Evolutionary conservation across 306 rosid species (phyloP).

Genomic region (Carpinus viminea): DNA sequence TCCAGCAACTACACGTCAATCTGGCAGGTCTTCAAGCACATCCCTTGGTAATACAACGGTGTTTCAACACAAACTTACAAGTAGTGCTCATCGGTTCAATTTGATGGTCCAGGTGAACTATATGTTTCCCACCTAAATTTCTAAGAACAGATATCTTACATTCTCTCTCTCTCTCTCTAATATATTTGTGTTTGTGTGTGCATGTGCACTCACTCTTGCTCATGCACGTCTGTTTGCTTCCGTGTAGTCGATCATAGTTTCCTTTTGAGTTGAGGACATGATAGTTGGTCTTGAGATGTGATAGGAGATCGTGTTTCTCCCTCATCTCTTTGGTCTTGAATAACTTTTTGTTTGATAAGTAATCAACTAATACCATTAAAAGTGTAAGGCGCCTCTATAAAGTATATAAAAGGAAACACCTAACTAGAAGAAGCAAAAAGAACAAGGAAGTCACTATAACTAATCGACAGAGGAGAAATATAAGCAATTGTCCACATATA

Average conservation of each 20-base stretch:
- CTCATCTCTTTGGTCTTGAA: not conserved
- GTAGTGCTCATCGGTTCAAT: slow-evolving; percentile 98
- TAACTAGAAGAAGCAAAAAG: too few relatives aligned
- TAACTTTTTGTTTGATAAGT: not conserved
- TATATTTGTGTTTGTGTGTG: not conserved
- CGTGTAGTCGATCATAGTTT: not conserved
- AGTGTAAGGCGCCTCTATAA: too few relatives aligned
- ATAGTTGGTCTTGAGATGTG: not conserved
- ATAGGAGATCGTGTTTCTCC: not conserved
- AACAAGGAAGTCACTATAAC: too few relatives aligned
- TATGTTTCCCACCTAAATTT: slow-evolving; percentile 16
- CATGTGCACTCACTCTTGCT: not conserved
- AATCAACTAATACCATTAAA: too few relatives aligned
- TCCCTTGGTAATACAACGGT: slow-evolving; percentile 46
- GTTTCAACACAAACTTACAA: slow-evolving; percentile 86
- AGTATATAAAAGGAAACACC: too few relatives aligned
- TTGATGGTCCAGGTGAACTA: slow-evolving; percentile 95
- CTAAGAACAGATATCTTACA: not conserved
- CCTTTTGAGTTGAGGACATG: not conserved
- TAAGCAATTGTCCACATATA: too few relatives aligned
- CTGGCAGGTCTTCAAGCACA: slow-evolving; percentile 59
- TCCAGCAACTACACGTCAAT: slow-evolving; percentile 62
- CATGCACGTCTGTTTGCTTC: not conserved
- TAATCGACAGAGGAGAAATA: too few relatives aligned
- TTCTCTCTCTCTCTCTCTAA: not conserved